phyloP scores from a whole-genome alignment of 106 monocot species.

The Phalaenopsis aphrodite region DNA sequence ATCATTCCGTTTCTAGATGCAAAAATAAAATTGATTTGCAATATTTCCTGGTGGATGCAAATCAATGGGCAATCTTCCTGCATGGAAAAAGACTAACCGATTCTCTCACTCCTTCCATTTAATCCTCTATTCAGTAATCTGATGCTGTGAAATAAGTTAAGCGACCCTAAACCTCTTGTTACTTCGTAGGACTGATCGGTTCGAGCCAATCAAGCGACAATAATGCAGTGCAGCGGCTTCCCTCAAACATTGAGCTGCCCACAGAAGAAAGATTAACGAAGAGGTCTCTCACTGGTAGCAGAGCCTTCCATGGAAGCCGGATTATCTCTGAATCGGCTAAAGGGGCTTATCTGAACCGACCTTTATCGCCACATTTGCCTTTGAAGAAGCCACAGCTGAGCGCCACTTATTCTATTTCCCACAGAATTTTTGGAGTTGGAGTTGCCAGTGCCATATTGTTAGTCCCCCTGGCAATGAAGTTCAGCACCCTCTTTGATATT shows the following conservation, averaged over 20 bases:
- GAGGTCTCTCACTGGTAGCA: constrained; percentile 1
- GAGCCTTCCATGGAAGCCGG: constrained; percentile 33
- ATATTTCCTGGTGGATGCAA: background rate
- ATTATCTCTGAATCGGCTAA: constrained; percentile 21
- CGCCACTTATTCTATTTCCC: constrained; percentile 67
- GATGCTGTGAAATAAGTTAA: too few species aligned
- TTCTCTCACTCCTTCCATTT: too few species aligned
- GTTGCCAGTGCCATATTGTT: constrained; percentile 30
- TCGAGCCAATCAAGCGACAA: constrained; percentile 4
- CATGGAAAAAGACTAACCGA: too few species aligned
- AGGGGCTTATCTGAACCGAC: constrained; percentile 38
- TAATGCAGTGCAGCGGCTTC: background rate
- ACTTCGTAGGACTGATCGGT: constrained; percentile 15
- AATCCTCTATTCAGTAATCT: too few species aligned
- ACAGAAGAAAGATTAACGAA: background rate
- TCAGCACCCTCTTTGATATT: constrained; percentile 40
- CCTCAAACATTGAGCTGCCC: constrained; percentile 1
- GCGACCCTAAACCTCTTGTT: background rate
- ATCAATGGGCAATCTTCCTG: background rate
- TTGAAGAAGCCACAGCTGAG: constrained; percentile 65
- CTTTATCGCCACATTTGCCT: constrained; percentile 63
- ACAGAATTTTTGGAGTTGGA: constrained; percentile 45
- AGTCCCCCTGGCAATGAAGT: constrained; percentile 35
- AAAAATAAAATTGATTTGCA: background rate
- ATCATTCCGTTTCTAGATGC: background rate